These are phyloP conservation scores for Penicillium sp. DNA, from an alignment of 2,329 filamentous ascomycete species.

Conservation along the genomic window DNA sequence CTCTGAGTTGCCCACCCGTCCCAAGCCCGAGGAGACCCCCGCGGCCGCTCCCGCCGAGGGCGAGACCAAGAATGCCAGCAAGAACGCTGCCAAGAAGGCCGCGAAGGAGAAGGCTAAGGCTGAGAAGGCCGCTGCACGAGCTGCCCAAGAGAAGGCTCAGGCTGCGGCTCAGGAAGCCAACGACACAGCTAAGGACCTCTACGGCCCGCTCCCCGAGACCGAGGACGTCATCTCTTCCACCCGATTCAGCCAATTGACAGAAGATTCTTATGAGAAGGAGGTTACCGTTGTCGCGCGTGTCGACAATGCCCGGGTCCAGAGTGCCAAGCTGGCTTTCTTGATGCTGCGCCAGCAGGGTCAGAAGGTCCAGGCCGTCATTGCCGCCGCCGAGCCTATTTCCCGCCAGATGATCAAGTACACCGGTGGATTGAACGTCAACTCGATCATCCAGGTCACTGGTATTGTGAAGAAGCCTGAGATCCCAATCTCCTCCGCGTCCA, in stretches of 20 bases:
- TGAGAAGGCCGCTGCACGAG: constrained; percentile 68
- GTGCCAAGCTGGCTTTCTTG: constrained; percentile 87
- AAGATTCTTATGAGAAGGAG: constrained; percentile 66
- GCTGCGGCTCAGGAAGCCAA: constrained; percentile 65
- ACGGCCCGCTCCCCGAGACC: constrained; percentile 67
- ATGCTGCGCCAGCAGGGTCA: constrained; percentile 77
- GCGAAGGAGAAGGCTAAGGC: constrained; percentile 90
- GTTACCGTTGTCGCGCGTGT: constrained; percentile 78
- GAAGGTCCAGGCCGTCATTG: constrained; percentile 78
- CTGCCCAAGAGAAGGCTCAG: constrained; percentile 72
- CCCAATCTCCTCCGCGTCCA: constrained; percentile 82
- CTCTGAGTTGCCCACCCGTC: constrained; percentile 40
- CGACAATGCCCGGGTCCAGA: constrained; percentile 84
- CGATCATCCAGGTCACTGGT: constrained; percentile 78
- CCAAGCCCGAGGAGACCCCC: constrained; percentile 39
- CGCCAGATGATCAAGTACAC: constrained; percentile 96
- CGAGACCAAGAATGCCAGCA: constrained; percentile 52
- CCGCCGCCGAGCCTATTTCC: constrained; percentile 64
- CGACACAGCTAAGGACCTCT: constrained; percentile 67
- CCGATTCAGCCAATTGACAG: constrained; percentile 54
- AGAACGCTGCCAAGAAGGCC: constrained; percentile 82
- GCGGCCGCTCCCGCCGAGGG: constrained; percentile 36
- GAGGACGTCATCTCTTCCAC: constrained; percentile 62
- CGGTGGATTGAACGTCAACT: constrained; percentile 72
- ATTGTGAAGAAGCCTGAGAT: constrained; percentile 78